A percentile compares a stretch with the other conserved stretches of the same genome.
Conservation (phyloP, 2,329 filamentous ascomycete genomes). For the Cadophora sp. region DNA sequence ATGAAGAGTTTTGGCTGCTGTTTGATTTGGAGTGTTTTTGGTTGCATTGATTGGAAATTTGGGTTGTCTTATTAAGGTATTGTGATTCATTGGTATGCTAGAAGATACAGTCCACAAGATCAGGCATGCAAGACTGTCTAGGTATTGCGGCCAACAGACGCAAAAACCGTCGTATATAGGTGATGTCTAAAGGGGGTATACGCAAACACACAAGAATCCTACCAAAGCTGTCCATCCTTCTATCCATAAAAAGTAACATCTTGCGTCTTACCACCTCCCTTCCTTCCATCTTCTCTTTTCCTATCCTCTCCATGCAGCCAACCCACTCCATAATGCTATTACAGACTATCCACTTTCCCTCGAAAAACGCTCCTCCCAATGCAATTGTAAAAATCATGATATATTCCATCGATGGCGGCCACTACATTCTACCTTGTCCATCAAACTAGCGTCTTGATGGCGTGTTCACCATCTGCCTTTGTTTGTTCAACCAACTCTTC, state of each 20-base stretch:
- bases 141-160: background rate
- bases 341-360: conserved; percentile 15
- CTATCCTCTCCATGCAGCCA: conserved; percentile 12
- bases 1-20: background rate
- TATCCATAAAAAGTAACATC: background rate
- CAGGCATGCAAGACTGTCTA: background rate
- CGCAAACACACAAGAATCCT: conserved; percentile 19
- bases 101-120: background rate
- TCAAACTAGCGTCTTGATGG: conserved; percentile 40
- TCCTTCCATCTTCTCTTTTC: background rate
- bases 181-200: conserved; percentile 23
- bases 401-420: background rate
- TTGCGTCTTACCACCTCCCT: background rate
- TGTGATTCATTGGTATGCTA: background rate
- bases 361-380: conserved; percentile 16
- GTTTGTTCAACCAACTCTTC: conserved; percentile 85
- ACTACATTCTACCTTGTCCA: background rate
- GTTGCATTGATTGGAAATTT: too few relatives aligned
- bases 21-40: background rate
- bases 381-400: conserved; percentile 17
- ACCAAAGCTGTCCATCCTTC: conserved; percentile 11
- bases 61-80: background rate
- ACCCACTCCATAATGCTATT: conserved; percentile 20
- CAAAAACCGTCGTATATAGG: conserved; percentile 13
- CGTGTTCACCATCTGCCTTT: conserved; percentile 71